phyloP scores from a whole-genome alignment of 1,284 basidiomycete species.

The Ceratobasidium sp. region DNA sequence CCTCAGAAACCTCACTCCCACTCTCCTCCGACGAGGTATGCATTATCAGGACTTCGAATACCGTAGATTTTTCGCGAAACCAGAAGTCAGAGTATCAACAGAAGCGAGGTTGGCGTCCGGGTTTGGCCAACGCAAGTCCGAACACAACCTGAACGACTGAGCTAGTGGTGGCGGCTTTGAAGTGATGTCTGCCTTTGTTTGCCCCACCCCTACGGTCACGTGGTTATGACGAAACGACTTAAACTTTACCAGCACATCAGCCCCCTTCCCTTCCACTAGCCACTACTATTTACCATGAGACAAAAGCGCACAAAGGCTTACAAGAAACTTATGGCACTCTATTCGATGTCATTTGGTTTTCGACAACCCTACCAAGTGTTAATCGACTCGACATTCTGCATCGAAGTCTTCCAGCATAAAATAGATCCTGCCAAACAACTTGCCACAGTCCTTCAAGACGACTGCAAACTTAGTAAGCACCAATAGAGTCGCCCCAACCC shows the following conservation, averaged over 20 bases:
- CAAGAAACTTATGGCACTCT: constrained; percentile 90
- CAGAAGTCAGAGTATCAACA: not conserved
- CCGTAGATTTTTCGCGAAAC: not conserved
- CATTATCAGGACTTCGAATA: not conserved
- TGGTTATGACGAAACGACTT: constrained; percentile 17
- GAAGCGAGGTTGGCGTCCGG: not conserved
- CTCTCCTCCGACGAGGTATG: not conserved
- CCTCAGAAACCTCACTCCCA: constrained; percentile 3
- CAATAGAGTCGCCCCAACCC: constrained; percentile 46
- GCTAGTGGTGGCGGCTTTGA: constrained; percentile 4
- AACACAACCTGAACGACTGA: not conserved
- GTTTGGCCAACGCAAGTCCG: not conserved
- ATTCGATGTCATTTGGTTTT: constrained; percentile 87
- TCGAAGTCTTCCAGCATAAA: constrained; percentile 72
- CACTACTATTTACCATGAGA: constrained; percentile 66
- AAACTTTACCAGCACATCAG: constrained; percentile 20
- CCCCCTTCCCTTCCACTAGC: not conserved
- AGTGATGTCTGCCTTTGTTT: not conserved
- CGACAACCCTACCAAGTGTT: constrained; percentile 91
- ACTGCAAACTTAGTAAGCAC: constrained; percentile 85
- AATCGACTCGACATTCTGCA: constrained; percentile 86
- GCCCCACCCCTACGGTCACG: not conserved
- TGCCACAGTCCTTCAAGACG: constrained; percentile 78
- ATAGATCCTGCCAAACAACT: constrained; percentile 81
- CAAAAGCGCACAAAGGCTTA: constrained; percentile 94